Percentiles rank a stretch among this genome's conserved stretches.
Conservation (phyloP, 768 basidiomycete species). For the Chalciporus pseudorubinellus region DNA sequence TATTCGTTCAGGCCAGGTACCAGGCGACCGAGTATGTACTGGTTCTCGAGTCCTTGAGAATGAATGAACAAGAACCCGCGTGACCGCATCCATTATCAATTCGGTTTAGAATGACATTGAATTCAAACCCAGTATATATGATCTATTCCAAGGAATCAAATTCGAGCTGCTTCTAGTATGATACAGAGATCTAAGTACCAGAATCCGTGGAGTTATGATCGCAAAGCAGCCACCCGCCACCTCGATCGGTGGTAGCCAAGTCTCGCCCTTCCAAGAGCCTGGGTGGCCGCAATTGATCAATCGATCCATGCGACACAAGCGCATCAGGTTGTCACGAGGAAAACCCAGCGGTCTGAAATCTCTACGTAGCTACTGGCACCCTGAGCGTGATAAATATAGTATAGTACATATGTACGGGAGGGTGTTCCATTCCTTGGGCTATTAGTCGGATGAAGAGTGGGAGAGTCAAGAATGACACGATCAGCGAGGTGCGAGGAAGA, state of each 20-base stretch:
- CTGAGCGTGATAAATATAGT: constrained; percentile 21
- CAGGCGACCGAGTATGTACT: neutral
- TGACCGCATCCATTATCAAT: neutral
- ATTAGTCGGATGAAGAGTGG: constrained; percentile 3
- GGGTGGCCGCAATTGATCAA: constrained; percentile 3
- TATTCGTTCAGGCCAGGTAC: neutral
- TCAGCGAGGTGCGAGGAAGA: neutral
- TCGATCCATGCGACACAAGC: constrained; percentile 5
- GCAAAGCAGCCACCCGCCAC: neutral
- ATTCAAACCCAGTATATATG: too few relatives aligned
- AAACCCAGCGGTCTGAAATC: constrained; percentile 1
- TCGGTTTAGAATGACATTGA: too few relatives aligned
- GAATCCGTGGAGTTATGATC: neutral
- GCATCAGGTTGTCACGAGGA: neutral
- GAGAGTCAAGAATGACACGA: neutral
- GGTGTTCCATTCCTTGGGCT: constrained; percentile 6
- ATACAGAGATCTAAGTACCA: neutral
- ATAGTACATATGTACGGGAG: constrained; percentile 19
- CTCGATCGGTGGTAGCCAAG: neutral
- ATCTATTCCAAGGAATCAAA: too few relatives aligned
- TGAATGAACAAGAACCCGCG: neutral
- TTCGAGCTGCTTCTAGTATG: too few relatives aligned
- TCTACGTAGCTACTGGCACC: constrained; percentile 15
- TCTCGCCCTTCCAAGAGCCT: neutral
- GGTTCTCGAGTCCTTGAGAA: neutral